Base-by-base conservation (phyloP, 805 yeast genomes). In the Metschnikowia dekortorum region DNA sequence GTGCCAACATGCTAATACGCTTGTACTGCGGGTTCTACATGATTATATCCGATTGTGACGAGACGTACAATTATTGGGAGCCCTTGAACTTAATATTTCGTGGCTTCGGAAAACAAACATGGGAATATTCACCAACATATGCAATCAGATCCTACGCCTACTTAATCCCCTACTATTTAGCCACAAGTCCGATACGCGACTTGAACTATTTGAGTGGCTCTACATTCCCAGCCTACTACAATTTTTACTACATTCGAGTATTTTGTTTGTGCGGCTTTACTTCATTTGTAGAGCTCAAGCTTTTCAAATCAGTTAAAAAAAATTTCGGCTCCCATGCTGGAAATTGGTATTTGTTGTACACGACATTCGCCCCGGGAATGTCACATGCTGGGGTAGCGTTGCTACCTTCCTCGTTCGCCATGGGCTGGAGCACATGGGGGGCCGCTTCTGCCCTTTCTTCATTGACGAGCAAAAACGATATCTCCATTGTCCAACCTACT, bases 111-210 rank as follows among this genome's bases (percentile, higher is more conserved):
- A 87, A 90, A 59, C 90, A 90, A 66, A 91, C 97, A 0, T 91
- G 97, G 97, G 97, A 91, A 63, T 92, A 91, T 65, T 88, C 96
- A 0, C 97, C 97, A 0, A 86, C 78, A 48, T 89, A 80, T 61
- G 89, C 96, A 14, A 88, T 91, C 48, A 70, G 98, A 56, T 88
- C 96, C 2, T 92, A 94, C 83, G 77, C 87, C 2, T 90, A 86
- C 58, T 69, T 91, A 29, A 53, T 82, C 6, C 87, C 81, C 1
- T 78, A 75, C 56, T 70, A 65, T 50, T 1, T 68, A 7, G 42
- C 66, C 9, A 63, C 65, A 1, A 58, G 46, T 43, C 70, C 73
- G 4, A 43, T 55, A 30, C 41, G 55, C 36, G 61, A 53, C 54
- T 49, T 44, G 13, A 48, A 14, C 18, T 57, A 38, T 30, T 47